These are phyloP conservation scores for Nothophytophthora sp. DNA, from an alignment of 352 stramenopile species.

Conservation along the genomic window DNA sequence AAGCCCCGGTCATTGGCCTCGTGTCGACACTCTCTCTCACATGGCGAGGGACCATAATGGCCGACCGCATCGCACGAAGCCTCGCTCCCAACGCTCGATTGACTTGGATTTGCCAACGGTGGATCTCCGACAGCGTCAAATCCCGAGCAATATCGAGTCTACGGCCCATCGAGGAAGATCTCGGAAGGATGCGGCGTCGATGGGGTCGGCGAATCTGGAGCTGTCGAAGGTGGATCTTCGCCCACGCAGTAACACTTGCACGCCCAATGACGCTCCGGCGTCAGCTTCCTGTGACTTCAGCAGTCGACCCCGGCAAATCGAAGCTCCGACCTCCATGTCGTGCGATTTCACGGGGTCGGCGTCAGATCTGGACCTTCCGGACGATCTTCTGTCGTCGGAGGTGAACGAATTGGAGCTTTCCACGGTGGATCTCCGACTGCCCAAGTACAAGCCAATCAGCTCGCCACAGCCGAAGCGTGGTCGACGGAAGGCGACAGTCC, in stretches of 20 bases:
- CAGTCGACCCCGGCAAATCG: not conserved
- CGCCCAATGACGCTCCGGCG: not conserved
- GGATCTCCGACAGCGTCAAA: conserved; percentile 12
- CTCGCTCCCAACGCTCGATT: conserved; percentile 1
- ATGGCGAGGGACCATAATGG: conserved; percentile 9
- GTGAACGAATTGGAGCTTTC: too few relatives aligned
- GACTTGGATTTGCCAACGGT: conserved; percentile 10
- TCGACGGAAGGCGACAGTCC: conserved; percentile 7
- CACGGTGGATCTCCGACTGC: conserved; percentile 13
- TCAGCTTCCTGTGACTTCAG: not conserved
- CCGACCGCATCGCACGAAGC: not conserved
- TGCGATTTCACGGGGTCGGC: too few relatives aligned
- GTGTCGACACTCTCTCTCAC: conserved; percentile 12
- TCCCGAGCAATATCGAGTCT: conserved; percentile 12
- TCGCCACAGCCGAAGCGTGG: conserved; percentile 6
- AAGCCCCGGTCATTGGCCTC: conserved; percentile 7
- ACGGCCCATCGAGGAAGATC: too few relatives aligned
- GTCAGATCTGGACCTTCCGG: too few relatives aligned
- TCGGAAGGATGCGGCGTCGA: too few relatives aligned
- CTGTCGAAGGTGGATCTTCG: too few relatives aligned
- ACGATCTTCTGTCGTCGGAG: too few relatives aligned
- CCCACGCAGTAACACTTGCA: not conserved
- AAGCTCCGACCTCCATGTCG: too few relatives aligned
- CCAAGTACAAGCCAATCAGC: conserved; percentile 18
- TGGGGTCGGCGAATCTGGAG: too few relatives aligned